phyloP scores from a whole-genome alignment of 805 yeast genomes.

The Candida endomychidarum region DNA sequence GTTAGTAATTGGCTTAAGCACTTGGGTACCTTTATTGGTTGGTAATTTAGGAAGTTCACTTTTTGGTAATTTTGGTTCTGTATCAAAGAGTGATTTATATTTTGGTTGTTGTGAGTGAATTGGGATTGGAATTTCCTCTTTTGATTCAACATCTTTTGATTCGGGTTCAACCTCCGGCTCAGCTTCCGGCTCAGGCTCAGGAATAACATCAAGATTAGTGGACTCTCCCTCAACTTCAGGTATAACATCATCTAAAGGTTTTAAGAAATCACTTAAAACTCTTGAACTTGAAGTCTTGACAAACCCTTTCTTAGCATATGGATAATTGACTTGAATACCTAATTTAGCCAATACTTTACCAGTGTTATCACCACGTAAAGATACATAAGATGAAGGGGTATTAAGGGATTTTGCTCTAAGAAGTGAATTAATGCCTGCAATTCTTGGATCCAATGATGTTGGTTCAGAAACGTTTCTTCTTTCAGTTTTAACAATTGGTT shows the following conservation, averaged over 20 bases:
- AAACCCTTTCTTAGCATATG: slow-evolving; percentile 11
- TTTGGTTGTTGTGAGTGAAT: too few relatives aligned
- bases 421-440: slow-evolving; percentile 21
- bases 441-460: slow-evolving; percentile 40
- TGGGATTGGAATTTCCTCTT: too few relatives aligned
- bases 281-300: slow-evolving; percentile 40
- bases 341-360: slow-evolving; percentile 34
- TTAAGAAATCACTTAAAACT: slow-evolving; percentile 25
- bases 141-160: background rate
- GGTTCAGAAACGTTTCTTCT: slow-evolving; percentile 27
- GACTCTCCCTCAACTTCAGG: too few relatives aligned
- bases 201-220: too few relatives aligned
- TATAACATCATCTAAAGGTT: slow-evolving; percentile 2
- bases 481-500: background rate
- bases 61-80: background rate
- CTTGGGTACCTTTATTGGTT: slow-evolving; percentile 2
- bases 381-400: slow-evolving; percentile 24
- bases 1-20: slow-evolving; percentile 7
- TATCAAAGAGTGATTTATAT: slow-evolving; percentile 11
- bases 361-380: slow-evolving; percentile 27
- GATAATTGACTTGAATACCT: slow-evolving; percentile 31
- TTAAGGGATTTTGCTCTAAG: slow-evolving; percentile 39
- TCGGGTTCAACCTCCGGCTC: background rate
- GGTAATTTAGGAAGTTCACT: slow-evolving; percentile 10
- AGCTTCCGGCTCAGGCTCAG: slow-evolving; percentile 5